A percentile compares a stretch with the other conserved stretches of the same genome.
Conservation (phyloP, 2,329 filamentous ascomycete species). For the Ophioceras dolichostomum region DNA sequence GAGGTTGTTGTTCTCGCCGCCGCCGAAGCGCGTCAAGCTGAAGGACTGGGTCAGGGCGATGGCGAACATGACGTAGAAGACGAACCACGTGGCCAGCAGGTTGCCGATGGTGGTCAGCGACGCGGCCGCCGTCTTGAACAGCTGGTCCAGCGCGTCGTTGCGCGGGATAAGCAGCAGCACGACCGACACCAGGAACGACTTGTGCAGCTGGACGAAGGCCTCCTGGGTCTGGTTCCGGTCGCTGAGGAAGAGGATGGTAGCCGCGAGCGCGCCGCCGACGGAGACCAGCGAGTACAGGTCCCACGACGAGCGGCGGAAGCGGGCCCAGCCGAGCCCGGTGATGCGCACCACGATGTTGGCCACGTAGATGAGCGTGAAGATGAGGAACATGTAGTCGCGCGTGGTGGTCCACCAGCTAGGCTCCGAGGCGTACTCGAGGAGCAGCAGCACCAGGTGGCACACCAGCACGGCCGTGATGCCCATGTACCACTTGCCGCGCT, state of each 20-base stretch:
- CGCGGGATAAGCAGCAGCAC: constrained; percentile 84
- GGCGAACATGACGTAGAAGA: constrained; percentile 90
- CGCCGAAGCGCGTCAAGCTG: constrained; percentile 79
- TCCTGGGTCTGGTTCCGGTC: constrained; percentile 38
- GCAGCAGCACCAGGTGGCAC: constrained; percentile 69
- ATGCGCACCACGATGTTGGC: constrained; percentile 76
- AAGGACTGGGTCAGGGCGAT: constrained; percentile 96
- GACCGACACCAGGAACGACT: constrained; percentile 85
- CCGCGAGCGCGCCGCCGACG: constrained; percentile 69
- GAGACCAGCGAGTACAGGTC: constrained; percentile 78
- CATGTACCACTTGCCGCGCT: constrained; percentile 84
- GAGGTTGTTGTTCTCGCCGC: constrained; percentile 59
- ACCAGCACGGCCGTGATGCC: constrained; percentile 69
- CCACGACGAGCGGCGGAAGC: constrained; percentile 90
- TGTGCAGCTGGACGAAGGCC: constrained; percentile 71
- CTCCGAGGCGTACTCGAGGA: constrained; percentile 77
- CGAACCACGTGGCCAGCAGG: constrained; percentile 90
- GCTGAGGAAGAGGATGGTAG: constrained; percentile 63
- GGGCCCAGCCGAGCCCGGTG: constrained; percentile 78
- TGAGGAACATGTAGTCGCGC: constrained; percentile 67
- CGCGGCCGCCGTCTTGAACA: constrained; percentile 96
- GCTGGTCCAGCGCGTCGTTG: constrained; percentile 92
- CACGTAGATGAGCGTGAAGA: constrained; percentile 72
- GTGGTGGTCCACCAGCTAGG: constrained; percentile 55
- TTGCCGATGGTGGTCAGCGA: constrained; percentile 86